Evolutionary conservation across 768 basidiomycete species (phyloP).

Genomic region (Leccinum uliginosum): DNA sequence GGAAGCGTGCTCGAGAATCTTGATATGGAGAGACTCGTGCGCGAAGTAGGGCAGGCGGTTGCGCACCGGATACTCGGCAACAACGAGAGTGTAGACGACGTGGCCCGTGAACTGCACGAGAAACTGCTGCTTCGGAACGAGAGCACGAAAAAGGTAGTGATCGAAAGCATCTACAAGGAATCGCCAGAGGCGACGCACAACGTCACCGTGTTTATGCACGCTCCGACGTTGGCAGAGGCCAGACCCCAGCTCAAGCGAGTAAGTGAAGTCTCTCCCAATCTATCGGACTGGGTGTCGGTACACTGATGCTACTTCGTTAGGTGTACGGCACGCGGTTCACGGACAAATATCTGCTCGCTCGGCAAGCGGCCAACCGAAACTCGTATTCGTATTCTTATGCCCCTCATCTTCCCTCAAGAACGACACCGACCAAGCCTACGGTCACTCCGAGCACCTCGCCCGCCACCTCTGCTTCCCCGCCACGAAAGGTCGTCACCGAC

Average conservation of each 20-base stretch:
- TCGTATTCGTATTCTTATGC: constrained; percentile 52
- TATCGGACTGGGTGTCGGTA: background rate
- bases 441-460: constrained; percentile 18
- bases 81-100: constrained; percentile 95
- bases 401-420: constrained; percentile 42
- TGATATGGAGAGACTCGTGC: constrained; percentile 95
- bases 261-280: constrained; percentile 14
- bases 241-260: constrained; percentile 78
- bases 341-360: constrained; percentile 86
- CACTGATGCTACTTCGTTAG: constrained; percentile 38
- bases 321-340: constrained; percentile 95
- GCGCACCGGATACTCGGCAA: constrained; percentile 89
- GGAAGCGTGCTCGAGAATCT: constrained; percentile 96
- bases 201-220: constrained; percentile 76
- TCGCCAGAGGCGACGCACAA: constrained; percentile 88
- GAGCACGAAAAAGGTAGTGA: constrained; percentile 93
- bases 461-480: constrained; percentile 51
- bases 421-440: constrained; percentile 38
- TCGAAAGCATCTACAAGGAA: constrained; percentile 95
- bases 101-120: constrained; percentile 91
- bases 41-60: constrained; percentile 91
- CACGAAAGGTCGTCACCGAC: constrained; percentile 84
- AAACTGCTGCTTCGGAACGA: constrained; percentile 87
- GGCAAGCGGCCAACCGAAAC: constrained; percentile 52
- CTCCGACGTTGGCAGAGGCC: constrained; percentile 67